These are phyloP conservation scores for Rhododendron henanense DNA, from an alignment of 148 eudicot species.

Conservation along the genomic window DNA sequence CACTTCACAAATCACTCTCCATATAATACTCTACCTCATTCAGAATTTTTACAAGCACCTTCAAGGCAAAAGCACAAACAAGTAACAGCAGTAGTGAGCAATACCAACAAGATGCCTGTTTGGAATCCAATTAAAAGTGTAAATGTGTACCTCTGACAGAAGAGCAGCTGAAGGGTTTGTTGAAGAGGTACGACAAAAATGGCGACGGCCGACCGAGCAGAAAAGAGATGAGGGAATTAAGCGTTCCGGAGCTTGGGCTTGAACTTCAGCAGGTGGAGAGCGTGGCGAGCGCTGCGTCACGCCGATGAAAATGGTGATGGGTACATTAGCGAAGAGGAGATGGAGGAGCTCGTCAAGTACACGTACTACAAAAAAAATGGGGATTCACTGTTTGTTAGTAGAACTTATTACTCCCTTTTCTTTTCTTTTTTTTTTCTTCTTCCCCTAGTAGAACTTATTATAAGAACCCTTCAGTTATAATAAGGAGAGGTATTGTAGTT, in stretches of 20 bases:
- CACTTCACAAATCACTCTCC: not conserved
- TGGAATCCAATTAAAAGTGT: no score
- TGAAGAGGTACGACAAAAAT: not conserved
- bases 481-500: no score
- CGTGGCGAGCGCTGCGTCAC: not conserved
- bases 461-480: no score
- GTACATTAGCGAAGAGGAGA: constrained; percentile 1
- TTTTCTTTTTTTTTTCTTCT: no score
- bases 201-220: not conserved
- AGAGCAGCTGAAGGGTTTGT: not conserved
- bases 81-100: not conserved
- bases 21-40: not conserved
- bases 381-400: not conserved
- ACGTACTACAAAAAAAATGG: not conserved
- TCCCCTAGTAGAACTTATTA: no score
- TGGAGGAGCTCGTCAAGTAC: not conserved
- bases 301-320: constrained; percentile 6
- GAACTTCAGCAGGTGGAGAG: not conserved
- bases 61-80: not conserved
- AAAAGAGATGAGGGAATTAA: not conserved
- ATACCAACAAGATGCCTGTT: not conserved
- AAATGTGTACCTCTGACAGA: not conserved
- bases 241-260: not conserved
- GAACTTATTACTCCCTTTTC: no score
- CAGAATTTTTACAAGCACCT: not conserved